phyloP scores from a whole-genome alignment of 805 yeast species.

The Cyberlindnera euphorbiiphila region DNA sequence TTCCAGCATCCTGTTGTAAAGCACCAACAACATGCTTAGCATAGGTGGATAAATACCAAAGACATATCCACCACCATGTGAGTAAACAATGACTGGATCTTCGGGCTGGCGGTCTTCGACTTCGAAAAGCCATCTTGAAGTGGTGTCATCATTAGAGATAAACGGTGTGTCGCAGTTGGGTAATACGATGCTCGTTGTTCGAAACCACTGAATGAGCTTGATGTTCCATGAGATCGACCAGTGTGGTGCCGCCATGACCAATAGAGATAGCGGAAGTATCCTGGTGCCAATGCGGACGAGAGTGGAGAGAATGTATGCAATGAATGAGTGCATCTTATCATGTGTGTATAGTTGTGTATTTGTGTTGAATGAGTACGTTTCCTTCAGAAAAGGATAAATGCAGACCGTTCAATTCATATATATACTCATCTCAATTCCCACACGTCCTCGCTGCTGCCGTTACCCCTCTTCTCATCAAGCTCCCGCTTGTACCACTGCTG shows the following conservation, averaged over 20 bases:
- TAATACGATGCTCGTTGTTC: not conserved
- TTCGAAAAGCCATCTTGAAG: conserved; percentile 25
- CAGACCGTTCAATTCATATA: not conserved
- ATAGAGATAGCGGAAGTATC: not conserved
- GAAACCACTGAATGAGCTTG: not conserved
- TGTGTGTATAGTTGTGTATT: too few species aligned
- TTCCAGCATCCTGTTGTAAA: conserved; percentile 4
- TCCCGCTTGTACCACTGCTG: conserved; percentile 69
- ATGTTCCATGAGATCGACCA: not conserved
- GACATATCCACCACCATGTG: conserved; percentile 22
- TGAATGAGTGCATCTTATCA: too few species aligned
- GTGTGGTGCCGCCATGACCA: not conserved
- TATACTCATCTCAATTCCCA: conserved; percentile 49
- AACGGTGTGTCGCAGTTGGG: conserved; percentile 1
- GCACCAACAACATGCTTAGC: conserved; percentile 3
- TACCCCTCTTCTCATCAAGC: conserved; percentile 53
- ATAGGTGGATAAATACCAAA: conserved; percentile 12
- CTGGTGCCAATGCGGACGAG: not conserved
- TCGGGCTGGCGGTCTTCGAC: conserved; percentile 23
- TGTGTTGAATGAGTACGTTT: not conserved
- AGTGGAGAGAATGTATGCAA: not conserved
- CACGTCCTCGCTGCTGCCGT: conserved; percentile 80
- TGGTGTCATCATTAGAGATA: not conserved
- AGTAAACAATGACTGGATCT: conserved; percentile 19
- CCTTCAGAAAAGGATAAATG: not conserved